Conservation (phyloP, 441 rosid genomes). For the Metrosideros polymorpha region DNA sequence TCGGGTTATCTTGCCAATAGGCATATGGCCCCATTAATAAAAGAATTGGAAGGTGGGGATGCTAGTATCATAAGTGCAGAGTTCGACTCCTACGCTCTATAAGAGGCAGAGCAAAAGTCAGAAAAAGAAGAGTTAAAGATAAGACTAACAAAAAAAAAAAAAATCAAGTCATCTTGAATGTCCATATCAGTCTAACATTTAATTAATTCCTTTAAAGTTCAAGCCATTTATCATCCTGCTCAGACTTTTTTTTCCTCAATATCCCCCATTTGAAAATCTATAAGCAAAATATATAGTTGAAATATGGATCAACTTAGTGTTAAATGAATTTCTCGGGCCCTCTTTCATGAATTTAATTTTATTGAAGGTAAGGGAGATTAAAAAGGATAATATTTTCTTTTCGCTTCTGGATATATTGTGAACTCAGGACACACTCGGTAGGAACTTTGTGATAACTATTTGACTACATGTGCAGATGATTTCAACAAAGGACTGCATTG, state of each 20-base stretch:
- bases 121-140: no score
- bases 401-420: not conserved
- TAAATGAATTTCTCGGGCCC: not conserved
- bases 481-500: not conserved
- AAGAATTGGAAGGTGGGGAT: no score
- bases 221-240: not conserved
- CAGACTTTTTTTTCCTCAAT: not conserved
- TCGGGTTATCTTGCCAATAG: no score
- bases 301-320: not conserved
- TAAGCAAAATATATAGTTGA: not conserved
- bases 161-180: no score
- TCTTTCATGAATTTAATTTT: not conserved
- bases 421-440: not conserved
- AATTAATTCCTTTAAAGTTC: not conserved
- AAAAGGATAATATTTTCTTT: not conserved
- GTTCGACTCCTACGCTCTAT: no score
- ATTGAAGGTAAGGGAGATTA: not conserved
- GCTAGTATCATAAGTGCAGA: no score
- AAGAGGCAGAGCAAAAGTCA: no score
- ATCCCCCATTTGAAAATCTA: not conserved
- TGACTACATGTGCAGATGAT: not conserved
- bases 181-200: no score
- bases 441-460: not conserved
- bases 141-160: no score
- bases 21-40: no score